Base-by-base conservation (phyloP, 169 alveolate species). In the Plasmodium cynomolgi region DNA sequence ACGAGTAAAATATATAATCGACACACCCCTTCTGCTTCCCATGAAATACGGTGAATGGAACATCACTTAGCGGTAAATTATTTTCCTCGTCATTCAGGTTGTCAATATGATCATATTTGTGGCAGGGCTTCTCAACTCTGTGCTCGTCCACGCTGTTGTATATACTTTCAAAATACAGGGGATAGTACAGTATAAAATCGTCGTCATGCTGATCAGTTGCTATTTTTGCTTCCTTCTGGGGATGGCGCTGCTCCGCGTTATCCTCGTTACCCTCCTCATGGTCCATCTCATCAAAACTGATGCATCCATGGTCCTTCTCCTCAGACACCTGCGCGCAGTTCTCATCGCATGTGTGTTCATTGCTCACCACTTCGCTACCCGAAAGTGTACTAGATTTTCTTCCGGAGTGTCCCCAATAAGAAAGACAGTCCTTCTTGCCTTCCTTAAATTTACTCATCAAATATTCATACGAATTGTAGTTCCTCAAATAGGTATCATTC, bases 1-100 rank as follows among this genome's bases (percentile, higher is more conserved):
- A 77, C 20, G 96, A 81, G 83, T 96, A 96, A 91, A 97, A 97
- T 29, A 97, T 96, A 93, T 97, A 97, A 81, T 97, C 98, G 37
- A 97, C 97, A 58, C 98, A 97, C 23, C 98, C 98, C 50, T 95
- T 84, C 74, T 97, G 98, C 96, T 97, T 95, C 13, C 98, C 98
- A 90, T 97, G 98, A 95, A 93, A 97, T 7, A 97, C 98, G 9
- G 98, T 97, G 84, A 93, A 97, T 23, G 98, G 97, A 0, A 79
- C 72, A 62, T 50, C 56, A 26, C 83, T 79, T 29, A 79, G 31
- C 68, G 82, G 41, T 88, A 88, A 56, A 77, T 88, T 54, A 29
- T 79, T 88, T 79, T 62, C 88, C 50, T 39, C 54, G 26, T 39
- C 82, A 58, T 79, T 88, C 74, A 88, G 71, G 26, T 58, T 58